A percentile compares a stretch with the other conserved stretches of the same genome.
These are phyloP conservation scores for Aureobasidium sp. DNA, from an alignment of 2,329 filamentous ascomycete genomes.

Conservation along the genomic window DNA sequence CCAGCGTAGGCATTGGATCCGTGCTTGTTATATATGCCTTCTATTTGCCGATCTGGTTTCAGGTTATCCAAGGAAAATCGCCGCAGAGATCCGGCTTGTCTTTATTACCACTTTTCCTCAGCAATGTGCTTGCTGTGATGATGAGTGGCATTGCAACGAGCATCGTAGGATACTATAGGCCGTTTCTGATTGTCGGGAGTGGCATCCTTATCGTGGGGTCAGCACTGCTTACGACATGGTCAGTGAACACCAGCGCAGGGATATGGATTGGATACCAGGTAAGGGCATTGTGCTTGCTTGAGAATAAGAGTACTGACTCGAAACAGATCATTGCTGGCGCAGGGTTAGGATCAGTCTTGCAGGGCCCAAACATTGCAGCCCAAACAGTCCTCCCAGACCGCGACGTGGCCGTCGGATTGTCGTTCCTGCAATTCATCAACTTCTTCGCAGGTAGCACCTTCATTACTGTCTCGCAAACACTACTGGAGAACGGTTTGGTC, in stretches of 20 bases:
- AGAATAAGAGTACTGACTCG: constrained; percentile 4
- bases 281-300: constrained; percentile 12
- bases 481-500: constrained; percentile 34
- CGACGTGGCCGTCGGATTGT: constrained; percentile 33
- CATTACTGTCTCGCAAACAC: constrained; percentile 34
- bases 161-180: constrained; percentile 35
- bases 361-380: constrained; percentile 32
- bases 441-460: constrained; percentile 34
- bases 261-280: constrained; percentile 16
- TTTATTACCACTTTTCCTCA: constrained; percentile 33
- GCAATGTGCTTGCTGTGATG: constrained; percentile 32
- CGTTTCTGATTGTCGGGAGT: constrained; percentile 32
- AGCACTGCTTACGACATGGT: constrained; percentile 28
- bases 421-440: constrained; percentile 34
- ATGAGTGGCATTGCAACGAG: constrained; percentile 27
- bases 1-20: constrained; percentile 30
- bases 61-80: constrained; percentile 36
- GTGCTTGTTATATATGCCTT: constrained; percentile 37
- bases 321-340: constrained; percentile 19
- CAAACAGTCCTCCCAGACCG: constrained; percentile 29
- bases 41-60: constrained; percentile 21
- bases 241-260: constrained; percentile 3
- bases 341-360: constrained; percentile 34
- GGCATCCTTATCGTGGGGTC: constrained; percentile 33
- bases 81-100: constrained; percentile 31